phyloP scores from a whole-genome alignment of 169 alveolate species.

The Cryptosporidium canis region DNA sequence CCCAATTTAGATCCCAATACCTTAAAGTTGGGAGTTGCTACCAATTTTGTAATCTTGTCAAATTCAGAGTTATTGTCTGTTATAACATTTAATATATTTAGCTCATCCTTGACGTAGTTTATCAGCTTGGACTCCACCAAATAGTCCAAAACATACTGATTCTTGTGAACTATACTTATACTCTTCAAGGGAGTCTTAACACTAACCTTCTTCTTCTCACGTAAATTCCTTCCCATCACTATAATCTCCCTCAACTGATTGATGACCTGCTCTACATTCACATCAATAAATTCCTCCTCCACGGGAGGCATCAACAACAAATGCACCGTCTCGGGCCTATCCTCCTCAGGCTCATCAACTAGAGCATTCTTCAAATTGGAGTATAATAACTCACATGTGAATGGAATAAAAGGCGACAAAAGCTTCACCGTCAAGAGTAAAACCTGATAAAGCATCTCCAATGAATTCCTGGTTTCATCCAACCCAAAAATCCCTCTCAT shows the following conservation, averaged over 20 bases:
- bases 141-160: conserved; percentile 75
- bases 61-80: conserved; percentile 81
- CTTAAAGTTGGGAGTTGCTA: conserved; percentile 87
- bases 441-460: conserved; percentile 90
- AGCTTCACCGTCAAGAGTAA: conserved; percentile 85
- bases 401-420: conserved; percentile 92
- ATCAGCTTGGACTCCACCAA: conserved; percentile 77
- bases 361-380: conserved; percentile 89
- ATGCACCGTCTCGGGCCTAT: conserved; percentile 87
- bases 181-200: conserved; percentile 90
- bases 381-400: conserved; percentile 91
- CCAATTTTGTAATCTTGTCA: conserved; percentile 78
- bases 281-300: conserved; percentile 81
- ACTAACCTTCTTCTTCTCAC: conserved; percentile 90
- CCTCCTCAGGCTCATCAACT: conserved; percentile 78
- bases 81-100: conserved; percentile 82
- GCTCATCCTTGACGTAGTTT: conserved; percentile 88
- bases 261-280: conserved; percentile 82
- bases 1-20: conserved; percentile 88
- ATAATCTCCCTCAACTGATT: conserved; percentile 83
- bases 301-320: conserved; percentile 85
- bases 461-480: conserved; percentile 85
- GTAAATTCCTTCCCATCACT: conserved; percentile 90
- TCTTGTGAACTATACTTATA: conserved; percentile 82
- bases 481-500: conserved; percentile 94